Evolutionary conservation across 306 rosid species (phyloP), one percentile per base, ranked within the genome.

Genomic region (Vigna nakashimae): DNA sequence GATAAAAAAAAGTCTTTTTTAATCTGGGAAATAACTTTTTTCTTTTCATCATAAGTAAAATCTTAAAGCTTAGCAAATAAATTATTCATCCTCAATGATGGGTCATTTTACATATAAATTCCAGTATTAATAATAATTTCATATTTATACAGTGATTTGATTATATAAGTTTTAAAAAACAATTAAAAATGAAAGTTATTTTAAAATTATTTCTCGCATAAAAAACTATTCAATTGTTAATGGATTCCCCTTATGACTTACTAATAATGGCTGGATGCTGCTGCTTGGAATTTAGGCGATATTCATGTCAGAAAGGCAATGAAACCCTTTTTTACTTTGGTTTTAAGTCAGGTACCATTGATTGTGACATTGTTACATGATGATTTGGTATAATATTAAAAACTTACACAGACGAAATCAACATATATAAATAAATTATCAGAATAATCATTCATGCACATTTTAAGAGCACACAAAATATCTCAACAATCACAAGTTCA

Each of bases 211-310:
- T 32, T 32, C 36, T 32, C 36, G 4, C 36, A 4, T 32, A 4
- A 32, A 32, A 32, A 32, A 26, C 28, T 26, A 20, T 20, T 26
- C 28, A 26, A 26, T 26, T 48, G 79, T 74, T 57, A 59, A 22
- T 20, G 30, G 77, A 57, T 69, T 59, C 59, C 55, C 49, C 42
- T 30, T 30, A 34, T 34, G 42, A 36, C 1, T 36, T 36, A 36
- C 58, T 28, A 58, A 76, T 62, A 58, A 76, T 62, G 72, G 43
- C 45, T 69, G 34, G 43, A 17, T 22, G 51, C 13, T 36, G 52
- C 14, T 74, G 62, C 43, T 72, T 67, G 70, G 48, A 71, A 45
- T 73, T 79, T 53, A 38, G 38, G 26, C 49, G 22, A 45, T 34
- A 55, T 4, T 5, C 62, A 26, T 40, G 76, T 20, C 26, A 12